phyloP scores from a whole-genome alignment of 306 rosid genomes.

The Lathyrus oleraceus region DNA sequence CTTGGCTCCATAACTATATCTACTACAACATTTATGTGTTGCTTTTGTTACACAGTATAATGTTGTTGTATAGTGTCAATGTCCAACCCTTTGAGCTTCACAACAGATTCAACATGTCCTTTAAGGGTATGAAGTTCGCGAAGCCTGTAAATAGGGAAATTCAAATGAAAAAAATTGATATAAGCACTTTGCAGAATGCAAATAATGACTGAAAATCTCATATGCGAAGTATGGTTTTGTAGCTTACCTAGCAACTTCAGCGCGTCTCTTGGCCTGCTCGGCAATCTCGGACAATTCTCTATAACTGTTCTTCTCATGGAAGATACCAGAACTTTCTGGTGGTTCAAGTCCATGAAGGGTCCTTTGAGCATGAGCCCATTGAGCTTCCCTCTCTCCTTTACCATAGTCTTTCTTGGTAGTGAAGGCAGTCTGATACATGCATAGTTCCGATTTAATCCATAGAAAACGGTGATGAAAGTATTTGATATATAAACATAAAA shows the following conservation, averaged over 20 bases:
- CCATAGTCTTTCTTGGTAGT: conserved; percentile 99
- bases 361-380: conserved; percentile 98
- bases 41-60: conserved; percentile 71
- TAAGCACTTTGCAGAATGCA: background rate
- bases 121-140: conserved; percentile 96
- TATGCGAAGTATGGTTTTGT: background rate
- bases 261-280: conserved; percentile 96
- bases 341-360: conserved; percentile 96
- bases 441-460: background rate
- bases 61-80: conserved; percentile 93
- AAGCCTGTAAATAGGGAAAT: conserved; percentile 53
- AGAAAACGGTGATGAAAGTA: background rate
- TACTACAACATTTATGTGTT: conserved; percentile 23
- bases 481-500: background rate
- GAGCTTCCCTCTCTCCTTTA: conserved; percentile 94
- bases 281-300: conserved; percentile 96
- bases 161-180: background rate
- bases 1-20: conserved; percentile 23
- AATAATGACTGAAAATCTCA: background rate
- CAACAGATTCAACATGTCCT: conserved; percentile 98
- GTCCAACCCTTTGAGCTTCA: conserved; percentile 94
- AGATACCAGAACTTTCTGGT: conserved; percentile 59
- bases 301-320: conserved; percentile 77
- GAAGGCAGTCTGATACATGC: conserved; percentile 76
- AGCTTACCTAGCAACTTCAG: conserved; percentile 93